Conservation (phyloP, 2,329 filamentous ascomycete genomes). For the Colletotrichum acutatum region DNA sequence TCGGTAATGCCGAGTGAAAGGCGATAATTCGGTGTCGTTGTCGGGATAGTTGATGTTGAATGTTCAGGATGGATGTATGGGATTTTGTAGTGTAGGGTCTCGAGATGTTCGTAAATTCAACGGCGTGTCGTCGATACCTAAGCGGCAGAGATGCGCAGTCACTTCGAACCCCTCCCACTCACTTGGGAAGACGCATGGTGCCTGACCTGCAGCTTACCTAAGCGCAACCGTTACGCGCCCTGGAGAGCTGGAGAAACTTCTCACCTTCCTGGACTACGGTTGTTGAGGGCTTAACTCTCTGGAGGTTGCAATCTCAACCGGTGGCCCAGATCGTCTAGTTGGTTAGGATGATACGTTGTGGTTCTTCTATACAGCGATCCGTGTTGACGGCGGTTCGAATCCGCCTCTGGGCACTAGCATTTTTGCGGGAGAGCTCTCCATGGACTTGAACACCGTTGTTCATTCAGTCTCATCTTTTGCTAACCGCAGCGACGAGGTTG, state of each 20-base stretch:
- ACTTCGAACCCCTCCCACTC: constrained; percentile 8
- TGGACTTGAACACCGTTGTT: too few relatives aligned
- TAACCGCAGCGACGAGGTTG: not conserved
- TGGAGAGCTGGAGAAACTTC: too few relatives aligned
- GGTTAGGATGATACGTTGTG: constrained; percentile 39
- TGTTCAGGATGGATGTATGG: constrained; percentile 24
- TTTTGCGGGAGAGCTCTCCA: not conserved
- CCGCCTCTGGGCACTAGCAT: constrained; percentile 34
- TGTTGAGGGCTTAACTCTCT: too few relatives aligned
- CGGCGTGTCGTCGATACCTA: not conserved
- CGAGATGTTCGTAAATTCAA: not conserved
- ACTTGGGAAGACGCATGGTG: not conserved
- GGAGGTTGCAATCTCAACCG: not conserved
- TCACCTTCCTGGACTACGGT: too few relatives aligned
- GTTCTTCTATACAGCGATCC: constrained; percentile 33
- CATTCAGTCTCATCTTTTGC: not conserved
- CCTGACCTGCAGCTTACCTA: not conserved
- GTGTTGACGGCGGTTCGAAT: constrained; percentile 39
- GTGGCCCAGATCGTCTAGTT: constrained; percentile 38
- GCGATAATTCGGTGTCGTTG: constrained; percentile 25
- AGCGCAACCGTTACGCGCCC: not conserved
- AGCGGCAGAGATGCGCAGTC: constrained; percentile 11
- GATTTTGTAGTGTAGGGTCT: constrained; percentile 27
- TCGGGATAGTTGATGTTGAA: not conserved
- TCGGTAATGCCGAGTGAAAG: constrained; percentile 21